Conservation (phyloP, 2,329 filamentous ascomycete species). For the Aspergillus ochraceoroseus region DNA sequence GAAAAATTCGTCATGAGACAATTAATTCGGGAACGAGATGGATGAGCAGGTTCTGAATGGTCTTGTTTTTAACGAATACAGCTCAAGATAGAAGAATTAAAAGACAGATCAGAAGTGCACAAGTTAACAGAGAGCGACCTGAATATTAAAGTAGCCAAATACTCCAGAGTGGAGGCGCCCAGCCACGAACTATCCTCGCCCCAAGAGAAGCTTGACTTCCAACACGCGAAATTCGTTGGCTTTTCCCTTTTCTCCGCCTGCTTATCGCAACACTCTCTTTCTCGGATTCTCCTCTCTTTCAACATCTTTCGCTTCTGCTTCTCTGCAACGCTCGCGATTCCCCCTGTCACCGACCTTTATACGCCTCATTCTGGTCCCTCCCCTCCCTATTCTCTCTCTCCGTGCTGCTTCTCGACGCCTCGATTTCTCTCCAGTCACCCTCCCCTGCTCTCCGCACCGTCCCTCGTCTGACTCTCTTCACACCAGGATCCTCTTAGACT, state of each 20-base stretch:
- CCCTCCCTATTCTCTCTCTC: too few relatives aligned
- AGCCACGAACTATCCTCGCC: slow-evolving; percentile 17
- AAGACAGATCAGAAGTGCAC: too few relatives aligned
- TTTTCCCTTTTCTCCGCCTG: slow-evolving; percentile 24
- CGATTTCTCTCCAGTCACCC: slow-evolving; percentile 52
- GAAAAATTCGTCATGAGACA: too few relatives aligned
- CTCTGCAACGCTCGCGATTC: slow-evolving; percentile 54
- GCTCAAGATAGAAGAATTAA: too few relatives aligned
- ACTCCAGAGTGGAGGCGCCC: slow-evolving; percentile 21
- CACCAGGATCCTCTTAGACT: not conserved
- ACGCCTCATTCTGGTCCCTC: slow-evolving; percentile 57
- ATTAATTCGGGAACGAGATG: too few relatives aligned
- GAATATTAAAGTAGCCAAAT: too few relatives aligned
- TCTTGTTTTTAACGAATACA: too few relatives aligned
- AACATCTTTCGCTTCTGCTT: slow-evolving; percentile 49
- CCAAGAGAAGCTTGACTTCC: slow-evolving; percentile 37
- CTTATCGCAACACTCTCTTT: slow-evolving; percentile 26
- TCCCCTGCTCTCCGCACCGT: slow-evolving; percentile 1
- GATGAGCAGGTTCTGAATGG: too few relatives aligned
- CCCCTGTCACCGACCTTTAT: slow-evolving; percentile 17
- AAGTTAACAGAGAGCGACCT: too few relatives aligned
- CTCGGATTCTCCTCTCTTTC: slow-evolving; percentile 10
- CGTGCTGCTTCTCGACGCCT: slow-evolving; percentile 59
- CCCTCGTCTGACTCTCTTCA: not conserved
- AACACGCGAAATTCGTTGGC: slow-evolving; percentile 25